Evolutionary conservation across 1,139 yeast species (phyloP).

Genomic region (Geotrichum phurueaensis): DNA sequence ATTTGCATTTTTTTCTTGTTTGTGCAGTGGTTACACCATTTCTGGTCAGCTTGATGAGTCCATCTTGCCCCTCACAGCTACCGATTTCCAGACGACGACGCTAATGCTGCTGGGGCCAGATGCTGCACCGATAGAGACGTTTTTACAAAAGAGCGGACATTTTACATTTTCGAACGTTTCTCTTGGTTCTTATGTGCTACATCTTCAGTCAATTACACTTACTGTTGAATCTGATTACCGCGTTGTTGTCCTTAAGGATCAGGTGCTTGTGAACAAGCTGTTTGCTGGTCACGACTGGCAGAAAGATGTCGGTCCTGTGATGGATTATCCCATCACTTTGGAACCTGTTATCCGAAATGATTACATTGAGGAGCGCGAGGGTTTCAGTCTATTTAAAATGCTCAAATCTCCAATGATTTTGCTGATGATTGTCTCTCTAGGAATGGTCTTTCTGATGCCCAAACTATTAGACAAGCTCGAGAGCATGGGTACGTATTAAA

Average conservation of each 20-base stretch:
- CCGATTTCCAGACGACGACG: slow-evolving; percentile 12
- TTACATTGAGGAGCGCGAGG: slow-evolving; percentile 29
- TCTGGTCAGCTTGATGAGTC: slow-evolving; percentile 17
- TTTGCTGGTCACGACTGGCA: slow-evolving; percentile 29
- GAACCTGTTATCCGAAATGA: slow-evolving; percentile 21
- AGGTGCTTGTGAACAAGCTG: slow-evolving; percentile 27
- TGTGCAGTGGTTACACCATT: slow-evolving; percentile 11
- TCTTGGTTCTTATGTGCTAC: slow-evolving; percentile 29
- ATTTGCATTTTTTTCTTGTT: background rate
- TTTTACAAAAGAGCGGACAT: slow-evolving; percentile 21
- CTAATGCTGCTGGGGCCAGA: slow-evolving; percentile 9
- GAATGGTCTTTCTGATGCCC: slow-evolving; percentile 35
- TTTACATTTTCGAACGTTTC: slow-evolving; percentile 29
- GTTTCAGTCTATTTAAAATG: slow-evolving; percentile 33
- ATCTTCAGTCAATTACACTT: slow-evolving; percentile 20
- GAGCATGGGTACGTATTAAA: slow-evolving; percentile 7
- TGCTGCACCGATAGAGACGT: slow-evolving; percentile 12
- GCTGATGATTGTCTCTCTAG: slow-evolving; percentile 33
- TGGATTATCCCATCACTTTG: slow-evolving; percentile 29
- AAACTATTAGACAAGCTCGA: slow-evolving; percentile 29
- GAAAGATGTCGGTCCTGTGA: slow-evolving; percentile 30
- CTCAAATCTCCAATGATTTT: slow-evolving; percentile 37
- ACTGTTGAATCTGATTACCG: slow-evolving; percentile 22
- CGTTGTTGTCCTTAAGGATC: slow-evolving; percentile 28
- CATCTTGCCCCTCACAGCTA: slow-evolving; percentile 14